Evolutionary conservation across 345 rosid genomes (phyloP).

Genomic region (Syzygium grande): DNA sequence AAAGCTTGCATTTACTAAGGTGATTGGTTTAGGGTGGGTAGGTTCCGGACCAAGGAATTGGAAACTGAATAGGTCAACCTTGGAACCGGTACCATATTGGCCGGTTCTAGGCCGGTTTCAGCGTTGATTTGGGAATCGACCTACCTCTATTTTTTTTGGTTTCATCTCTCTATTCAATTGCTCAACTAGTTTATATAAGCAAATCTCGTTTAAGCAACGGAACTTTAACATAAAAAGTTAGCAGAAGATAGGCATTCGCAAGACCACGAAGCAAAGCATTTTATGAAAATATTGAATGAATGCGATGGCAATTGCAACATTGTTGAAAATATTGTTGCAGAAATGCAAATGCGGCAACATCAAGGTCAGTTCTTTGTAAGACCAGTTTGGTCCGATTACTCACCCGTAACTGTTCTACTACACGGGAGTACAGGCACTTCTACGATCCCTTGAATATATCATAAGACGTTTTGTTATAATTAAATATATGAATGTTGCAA

Average conservation of each 20-base stretch:
- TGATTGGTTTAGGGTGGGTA: rapidly evolving
- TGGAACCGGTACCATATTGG: not conserved
- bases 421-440: not conserved
- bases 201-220: not conserved
- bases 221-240: not conserved
- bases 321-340: not conserved
- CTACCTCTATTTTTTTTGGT: not conserved
- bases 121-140: not conserved
- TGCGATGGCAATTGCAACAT: not conserved
- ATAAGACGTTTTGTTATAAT: not conserved
- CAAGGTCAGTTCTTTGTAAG: not conserved
- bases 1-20: too few relatives aligned
- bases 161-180: not conserved
- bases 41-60: not conserved
- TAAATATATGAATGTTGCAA: not conserved
- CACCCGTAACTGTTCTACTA: not conserved
- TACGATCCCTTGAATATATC: not conserved
- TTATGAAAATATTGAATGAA: not conserved
- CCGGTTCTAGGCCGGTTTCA: rapidly evolving
- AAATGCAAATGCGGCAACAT: not conserved
- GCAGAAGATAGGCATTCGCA: not conserved
- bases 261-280: not conserved
- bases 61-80: rapidly evolving
- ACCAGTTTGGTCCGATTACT: not conserved
- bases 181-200: not conserved